A percentile compares a stretch with the other conserved stretches of the same genome.
Evolutionary conservation across 148 eudicot genomes (phyloP).

Genomic region (Cornus controversa): DNA sequence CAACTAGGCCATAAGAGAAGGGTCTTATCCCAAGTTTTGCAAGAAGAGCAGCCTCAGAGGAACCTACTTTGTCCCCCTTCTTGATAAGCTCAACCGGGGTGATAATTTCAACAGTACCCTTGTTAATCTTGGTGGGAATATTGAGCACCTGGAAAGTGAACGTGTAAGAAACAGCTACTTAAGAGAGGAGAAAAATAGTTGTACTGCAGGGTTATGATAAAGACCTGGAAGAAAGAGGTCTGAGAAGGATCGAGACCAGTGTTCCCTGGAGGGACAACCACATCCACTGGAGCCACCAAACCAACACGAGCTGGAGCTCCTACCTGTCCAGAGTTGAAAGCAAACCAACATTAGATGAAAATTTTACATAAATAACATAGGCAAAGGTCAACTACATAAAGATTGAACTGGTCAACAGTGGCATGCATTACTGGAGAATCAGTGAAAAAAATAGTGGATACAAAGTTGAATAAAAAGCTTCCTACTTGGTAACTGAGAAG

Average conservation of each 20-base stretch:
- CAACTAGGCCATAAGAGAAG: constrained; percentile 50
- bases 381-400: too few species aligned
- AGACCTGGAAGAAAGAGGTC: constrained; percentile 55
- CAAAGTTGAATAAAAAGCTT: too few species aligned
- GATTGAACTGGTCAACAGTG: too few species aligned
- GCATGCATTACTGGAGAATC: too few species aligned
- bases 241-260: constrained; percentile 61
- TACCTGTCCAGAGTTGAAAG: constrained; percentile 23
- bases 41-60: constrained; percentile 52
- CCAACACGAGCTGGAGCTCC: constrained; percentile 65
- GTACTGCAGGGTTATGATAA: neutral
- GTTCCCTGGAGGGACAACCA: constrained; percentile 56
- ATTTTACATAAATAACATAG: too few species aligned
- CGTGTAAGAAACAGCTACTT: neutral
- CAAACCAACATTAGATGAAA: too few species aligned
- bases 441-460: too few species aligned
- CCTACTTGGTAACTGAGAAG: too few species aligned
- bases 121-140: constrained; percentile 59
- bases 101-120: constrained; percentile 53
- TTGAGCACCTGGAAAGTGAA: constrained; percentile 36
- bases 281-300: constrained; percentile 49
- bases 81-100: constrained; percentile 58
- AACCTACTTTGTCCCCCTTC: constrained; percentile 60
- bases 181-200: neutral
- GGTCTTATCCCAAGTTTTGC: constrained; percentile 50